Evolutionary conservation across 495 filamentous ascomycete genomes (phyloP).

Genomic region (Aspergillus heteromorphus): DNA sequence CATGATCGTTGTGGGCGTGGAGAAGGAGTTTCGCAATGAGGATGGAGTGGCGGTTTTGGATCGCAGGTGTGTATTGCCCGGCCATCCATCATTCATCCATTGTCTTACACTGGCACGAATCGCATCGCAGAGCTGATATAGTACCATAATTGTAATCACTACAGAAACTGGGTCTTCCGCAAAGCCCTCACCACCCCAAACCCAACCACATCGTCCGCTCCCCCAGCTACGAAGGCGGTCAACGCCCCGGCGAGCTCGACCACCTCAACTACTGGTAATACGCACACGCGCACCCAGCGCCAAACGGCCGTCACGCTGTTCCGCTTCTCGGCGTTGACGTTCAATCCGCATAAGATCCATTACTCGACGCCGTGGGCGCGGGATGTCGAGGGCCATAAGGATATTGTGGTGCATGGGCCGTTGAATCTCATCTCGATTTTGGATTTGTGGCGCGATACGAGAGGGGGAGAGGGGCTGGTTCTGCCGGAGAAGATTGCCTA

Average conservation of each 20-base stretch:
- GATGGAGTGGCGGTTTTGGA: slow-evolving; percentile 50
- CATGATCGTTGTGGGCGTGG: slow-evolving; percentile 62
- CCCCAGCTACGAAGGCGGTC: slow-evolving; percentile 17
- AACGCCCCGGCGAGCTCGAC: slow-evolving; percentile 20
- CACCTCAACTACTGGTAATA: slow-evolving; percentile 16
- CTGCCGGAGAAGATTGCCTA: slow-evolving; percentile 51
- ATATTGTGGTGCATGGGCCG: slow-evolving; percentile 59
- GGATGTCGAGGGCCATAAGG: slow-evolving; percentile 54
- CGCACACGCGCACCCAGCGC: slow-evolving; percentile 38
- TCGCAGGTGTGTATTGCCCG: slow-evolving; percentile 32
- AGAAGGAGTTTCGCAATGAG: slow-evolving; percentile 52
- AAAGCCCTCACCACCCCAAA: slow-evolving; percentile 32
- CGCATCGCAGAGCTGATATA: neutral
- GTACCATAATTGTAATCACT: neutral
- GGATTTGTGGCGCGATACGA: slow-evolving; percentile 56
- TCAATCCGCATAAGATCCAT: slow-evolving; percentile 70
- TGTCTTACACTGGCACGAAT: neutral
- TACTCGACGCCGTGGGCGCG: slow-evolving; percentile 56
- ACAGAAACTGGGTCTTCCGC: slow-evolving; percentile 58
- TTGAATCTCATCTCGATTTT: slow-evolving; percentile 60
- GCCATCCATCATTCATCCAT: neutral
- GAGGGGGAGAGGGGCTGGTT: slow-evolving; percentile 9
- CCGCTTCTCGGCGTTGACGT: slow-evolving; percentile 67
- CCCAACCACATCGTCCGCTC: slow-evolving; percentile 3
- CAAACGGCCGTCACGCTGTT: slow-evolving; percentile 58